Evolutionary conservation across 495 filamentous ascomycete genomes (phyloP).

Genomic region (Talaromyces proteolyticus): DNA sequence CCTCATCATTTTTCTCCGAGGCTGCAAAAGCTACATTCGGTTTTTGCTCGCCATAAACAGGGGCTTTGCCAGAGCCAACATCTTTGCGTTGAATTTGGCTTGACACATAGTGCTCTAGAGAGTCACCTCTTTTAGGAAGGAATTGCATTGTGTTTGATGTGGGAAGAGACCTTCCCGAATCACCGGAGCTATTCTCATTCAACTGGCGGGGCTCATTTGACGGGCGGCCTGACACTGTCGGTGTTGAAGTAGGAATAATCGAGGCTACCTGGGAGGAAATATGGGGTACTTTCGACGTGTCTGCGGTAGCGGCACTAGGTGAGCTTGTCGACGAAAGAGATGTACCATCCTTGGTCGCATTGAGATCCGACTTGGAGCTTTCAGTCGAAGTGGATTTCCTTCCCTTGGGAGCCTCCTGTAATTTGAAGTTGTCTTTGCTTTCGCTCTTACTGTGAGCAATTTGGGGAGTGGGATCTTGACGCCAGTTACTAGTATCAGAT

Average conservation of each 20-base stretch:
- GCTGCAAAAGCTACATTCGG: neutral
- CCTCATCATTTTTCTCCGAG: neutral
- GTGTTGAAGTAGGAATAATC: conserved; percentile 15
- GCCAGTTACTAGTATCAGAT: conserved; percentile 31
- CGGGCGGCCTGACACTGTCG: conserved; percentile 10
- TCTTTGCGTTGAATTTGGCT: conserved; percentile 29
- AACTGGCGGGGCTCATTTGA: neutral
- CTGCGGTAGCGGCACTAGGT: conserved; percentile 18
- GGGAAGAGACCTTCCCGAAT: conserved; percentile 21
- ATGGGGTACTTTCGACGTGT: conserved; percentile 14
- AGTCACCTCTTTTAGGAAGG: conserved; percentile 53
- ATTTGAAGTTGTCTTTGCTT: conserved; percentile 55
- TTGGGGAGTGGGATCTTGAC: conserved; percentile 24
- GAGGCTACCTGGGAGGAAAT: conserved; percentile 3
- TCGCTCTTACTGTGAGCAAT: conserved; percentile 3
- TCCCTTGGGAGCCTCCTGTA: conserved; percentile 69
- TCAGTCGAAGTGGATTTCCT: conserved; percentile 59
- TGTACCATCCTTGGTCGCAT: conserved; percentile 20
- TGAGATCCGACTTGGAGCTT: conserved; percentile 56
- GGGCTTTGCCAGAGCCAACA: conserved; percentile 9
- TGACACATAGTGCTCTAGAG: conserved; percentile 22
- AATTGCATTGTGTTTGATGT: conserved; percentile 18
- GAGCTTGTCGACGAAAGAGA: conserved; percentile 28
- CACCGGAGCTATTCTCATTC: neutral
- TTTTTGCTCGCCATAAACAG: conserved; percentile 10